Base-by-base conservation (phyloP, 192 early-diverging fungal species). In the Cetraspora pellucida region DNA sequence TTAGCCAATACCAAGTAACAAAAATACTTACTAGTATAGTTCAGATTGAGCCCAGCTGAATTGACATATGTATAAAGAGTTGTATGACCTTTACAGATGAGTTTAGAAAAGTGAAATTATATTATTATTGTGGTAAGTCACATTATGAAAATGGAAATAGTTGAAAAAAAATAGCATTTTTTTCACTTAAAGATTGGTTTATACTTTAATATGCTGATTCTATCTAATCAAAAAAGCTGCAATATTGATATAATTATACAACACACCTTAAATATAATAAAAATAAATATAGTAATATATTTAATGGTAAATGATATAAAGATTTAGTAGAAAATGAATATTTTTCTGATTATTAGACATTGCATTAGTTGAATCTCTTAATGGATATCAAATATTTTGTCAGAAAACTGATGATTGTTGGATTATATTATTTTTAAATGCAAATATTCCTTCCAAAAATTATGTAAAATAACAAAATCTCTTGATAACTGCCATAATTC, bases 401-500 rank as follows among this genome's bases (percentile, higher is more conserved):
- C 63, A 65, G 37, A 65, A 65, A 27, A 65, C 63, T 19, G 63
- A 65, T 44, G 17, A 65, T 65, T 65, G 31, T 14, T 65, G 13
- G 19, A 17, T 65, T 31, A n/a, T 65, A 16, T 28, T 65, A 11
- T 31, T 65, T 17, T n/a, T 65, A n/a, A 65, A 65, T 65, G 63
- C 28, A 30, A 65, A 65, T 43, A n/a, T 65, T 43, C 31, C 27
- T 65, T 30, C 17, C 31, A 13, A 65, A 19, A 65, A 65, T 16
- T 11, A 28, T 65, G 31, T 65, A 16, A 65, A 65, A 65, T 14
- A 31, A 65, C 6, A 65, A 44, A 65, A 65, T n/a, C 37, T 65
- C 7, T 10, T 65, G 10, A 43, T 65, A 65, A 37, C 31, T 13
- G 17, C 31, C 1, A 65, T 65, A 3, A 65, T 65, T 43, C 19